Evolutionary conservation across 106 monocot species (phyloP).

Genomic region (Apostasia shenzhenica): DNA sequence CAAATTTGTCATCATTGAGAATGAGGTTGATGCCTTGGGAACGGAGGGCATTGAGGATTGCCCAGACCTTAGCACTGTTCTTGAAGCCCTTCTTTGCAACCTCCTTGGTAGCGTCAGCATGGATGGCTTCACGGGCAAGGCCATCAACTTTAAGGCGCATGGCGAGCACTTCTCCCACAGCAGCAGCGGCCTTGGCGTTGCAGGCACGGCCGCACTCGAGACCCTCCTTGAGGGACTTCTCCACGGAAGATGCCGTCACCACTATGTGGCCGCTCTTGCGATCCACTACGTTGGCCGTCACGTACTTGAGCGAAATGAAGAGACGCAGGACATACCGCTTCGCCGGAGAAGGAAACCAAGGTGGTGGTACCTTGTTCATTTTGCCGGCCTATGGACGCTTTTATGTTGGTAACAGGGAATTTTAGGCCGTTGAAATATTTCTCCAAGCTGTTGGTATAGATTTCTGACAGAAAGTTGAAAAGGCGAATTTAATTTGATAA

Average conservation of each 20-base stretch:
- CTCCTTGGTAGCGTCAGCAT: slow-evolving; percentile 78
- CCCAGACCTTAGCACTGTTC: slow-evolving; percentile 86
- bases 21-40: slow-evolving; percentile 68
- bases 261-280: slow-evolving; percentile 53
- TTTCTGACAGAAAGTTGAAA: no score
- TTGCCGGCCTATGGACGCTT: not conserved
- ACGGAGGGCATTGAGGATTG: slow-evolving; percentile 72
- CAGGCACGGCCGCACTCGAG: slow-evolving; percentile 56
- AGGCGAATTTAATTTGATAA: no score
- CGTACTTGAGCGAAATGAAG: slow-evolving; percentile 96
- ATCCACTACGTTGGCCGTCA: slow-evolving; percentile 94
- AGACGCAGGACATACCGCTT: slow-evolving; percentile 85
- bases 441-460: no score
- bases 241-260: slow-evolving; percentile 67
- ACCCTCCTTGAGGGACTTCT: slow-evolving; percentile 63
- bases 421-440: no score
- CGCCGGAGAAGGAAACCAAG: not conserved
- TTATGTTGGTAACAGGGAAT: no score
- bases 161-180: slow-evolving; percentile 90
- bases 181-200: slow-evolving; percentile 89
- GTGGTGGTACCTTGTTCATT: slow-evolving; percentile 22
- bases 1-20: slow-evolving; percentile 27
- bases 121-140: slow-evolving; percentile 61
- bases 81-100: slow-evolving; percentile 91
- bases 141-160: slow-evolving; percentile 92